Base-by-base conservation (phyloP, 2,329 filamentous ascomycete genomes). In the Massarina eburnea region DNA sequence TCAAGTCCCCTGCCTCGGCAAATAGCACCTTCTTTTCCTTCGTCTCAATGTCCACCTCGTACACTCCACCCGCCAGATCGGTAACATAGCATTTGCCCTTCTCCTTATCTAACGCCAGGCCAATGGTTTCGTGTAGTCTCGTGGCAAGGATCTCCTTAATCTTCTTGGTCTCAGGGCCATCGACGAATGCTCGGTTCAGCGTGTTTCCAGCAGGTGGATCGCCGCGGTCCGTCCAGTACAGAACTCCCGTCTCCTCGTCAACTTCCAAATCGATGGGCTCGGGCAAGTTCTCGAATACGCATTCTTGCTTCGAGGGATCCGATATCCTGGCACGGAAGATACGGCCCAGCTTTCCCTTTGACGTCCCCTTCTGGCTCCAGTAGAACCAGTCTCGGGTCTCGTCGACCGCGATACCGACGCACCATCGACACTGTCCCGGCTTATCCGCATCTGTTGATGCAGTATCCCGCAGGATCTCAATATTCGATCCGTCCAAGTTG, bases 201-300 rank as follows among this genome's bases (percentile, higher is more conserved):
- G 74, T 74, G 56, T 81, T 82, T 0, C 81, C 81, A 8, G 64
- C 57, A 0, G 81, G 81, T 1, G 77, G 61, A 51, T 84, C 81
- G 3, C 81, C 82, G 0, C 82, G 71, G 51, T 84, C 82, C 0
- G 81, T 83, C 82, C 81, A 84, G 60, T 80, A 84, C 20, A 85
- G 64, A 1, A 60, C 67, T 21, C 71, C 58, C 2, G 59, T 57
- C 0, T 69, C 63, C 10, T 73, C 71, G 14, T 83, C 79, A 1
- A 83, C 54, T 24, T 81, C 79, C 0, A 85, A 62, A 52, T 84
- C 80, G 46, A 84, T 79, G 0, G 79, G 77, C 33, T 62, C 57
- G 1, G 58, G 52, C 0, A 62, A 38, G 5, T 48, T 33, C 8
- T 53, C 48, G 4, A 58, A 45, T 1, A 83, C 44, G 2, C 53